Evolutionary conservation across 2,329 filamentous ascomycete species (phyloP).

Genomic region (Stagonosporopsis chrysanthemi): DNA sequence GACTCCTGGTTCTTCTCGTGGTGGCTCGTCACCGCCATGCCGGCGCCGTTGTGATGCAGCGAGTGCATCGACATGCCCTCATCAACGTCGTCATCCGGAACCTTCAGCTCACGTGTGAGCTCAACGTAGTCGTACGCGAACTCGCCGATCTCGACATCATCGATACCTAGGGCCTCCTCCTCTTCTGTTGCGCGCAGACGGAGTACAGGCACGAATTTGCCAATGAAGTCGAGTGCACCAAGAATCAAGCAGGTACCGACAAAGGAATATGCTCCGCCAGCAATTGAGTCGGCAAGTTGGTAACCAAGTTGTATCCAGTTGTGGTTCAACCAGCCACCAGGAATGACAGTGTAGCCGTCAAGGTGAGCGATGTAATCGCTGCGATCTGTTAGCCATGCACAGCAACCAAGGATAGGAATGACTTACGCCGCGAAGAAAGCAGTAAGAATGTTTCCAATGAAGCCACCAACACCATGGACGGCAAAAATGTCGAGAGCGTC

Average conservation of each 20-base stretch:
- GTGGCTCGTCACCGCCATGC: slow-evolving; percentile 36
- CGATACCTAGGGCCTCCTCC: slow-evolving; percentile 83
- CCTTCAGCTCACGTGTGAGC: slow-evolving; percentile 72
- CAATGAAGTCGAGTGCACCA: slow-evolving; percentile 64
- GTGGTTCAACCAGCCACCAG: slow-evolving; percentile 82
- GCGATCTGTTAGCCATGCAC: neutral
- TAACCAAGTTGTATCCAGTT: slow-evolving; percentile 85
- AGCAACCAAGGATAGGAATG: too few relatives aligned
- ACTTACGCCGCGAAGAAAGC: slow-evolving; percentile 78
- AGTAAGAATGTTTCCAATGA: slow-evolving; percentile 66
- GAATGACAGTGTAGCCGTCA: slow-evolving; percentile 72
- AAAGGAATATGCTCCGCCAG: slow-evolving; percentile 81
- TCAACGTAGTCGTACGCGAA: slow-evolving; percentile 96
- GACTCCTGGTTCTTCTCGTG: slow-evolving; percentile 51
- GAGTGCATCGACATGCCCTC: slow-evolving; percentile 48
- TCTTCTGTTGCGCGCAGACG: slow-evolving; percentile 77
- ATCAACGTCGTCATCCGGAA: slow-evolving; percentile 49
- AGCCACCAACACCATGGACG: slow-evolving; percentile 66
- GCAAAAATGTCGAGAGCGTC: slow-evolving; percentile 82
- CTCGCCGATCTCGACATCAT: slow-evolving; percentile 90
- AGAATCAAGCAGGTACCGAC: slow-evolving; percentile 78
- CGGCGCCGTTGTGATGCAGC: slow-evolving; percentile 36
- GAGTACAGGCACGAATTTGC: slow-evolving; percentile 80
- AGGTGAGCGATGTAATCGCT: slow-evolving; percentile 82
- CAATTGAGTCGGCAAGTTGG: slow-evolving; percentile 81